Evolutionary conservation across 2,329 filamentous ascomycete genomes (phyloP), one percentile per base, ranked within the genome.

Genomic region (Hypoxylon sp.): DNA sequence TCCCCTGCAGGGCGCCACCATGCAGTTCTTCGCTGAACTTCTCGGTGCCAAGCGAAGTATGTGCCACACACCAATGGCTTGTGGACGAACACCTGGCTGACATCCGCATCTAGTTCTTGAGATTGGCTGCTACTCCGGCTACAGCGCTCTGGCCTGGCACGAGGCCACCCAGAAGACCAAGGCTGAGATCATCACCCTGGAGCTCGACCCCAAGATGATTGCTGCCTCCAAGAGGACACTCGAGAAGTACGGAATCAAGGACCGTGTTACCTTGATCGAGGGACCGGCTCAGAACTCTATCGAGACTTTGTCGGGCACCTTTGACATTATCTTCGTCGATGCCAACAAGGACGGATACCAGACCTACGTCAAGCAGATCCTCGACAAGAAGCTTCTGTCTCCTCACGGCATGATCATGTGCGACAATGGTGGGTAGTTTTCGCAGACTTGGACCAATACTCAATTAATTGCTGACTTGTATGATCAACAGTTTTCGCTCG

Each of bases 291-390:
- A 42, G 3, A 19, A 60, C 17, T 47, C 51, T n/a, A 38, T 60
- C n/a, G 41, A 55, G 47, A 57, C 53, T 5, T 52, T 67, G 8
- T 52, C 42, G 1, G 63, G 60, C 3, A 38, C 58, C 9, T 70
- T 69, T 27, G 67, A 70, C 38, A 32, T 70, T 13, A 59, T 69
- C 29, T 69, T 70, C 37, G 55, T 70, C n/a, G 67, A 69, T 17
- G 67, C 67, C 2, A 64, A 70, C 40, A 70, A 70, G 51, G 59
- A 66, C 20, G 46, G 47, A 16, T 57, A 59, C 31, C 37, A 45
- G 15, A 37, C 19, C 4, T 63, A 61, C 29, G 46, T 63, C 35
- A 47, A 59, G 36, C 34, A 26, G 15, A 60, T 60, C 38, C 56
- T 60, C 2, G 53, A 62, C 53, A 34, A 52, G 36, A 60, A 54